Base-by-base conservation (phyloP, 495 filamentous ascomycete species). In the Penicillium waksmanii region DNA sequence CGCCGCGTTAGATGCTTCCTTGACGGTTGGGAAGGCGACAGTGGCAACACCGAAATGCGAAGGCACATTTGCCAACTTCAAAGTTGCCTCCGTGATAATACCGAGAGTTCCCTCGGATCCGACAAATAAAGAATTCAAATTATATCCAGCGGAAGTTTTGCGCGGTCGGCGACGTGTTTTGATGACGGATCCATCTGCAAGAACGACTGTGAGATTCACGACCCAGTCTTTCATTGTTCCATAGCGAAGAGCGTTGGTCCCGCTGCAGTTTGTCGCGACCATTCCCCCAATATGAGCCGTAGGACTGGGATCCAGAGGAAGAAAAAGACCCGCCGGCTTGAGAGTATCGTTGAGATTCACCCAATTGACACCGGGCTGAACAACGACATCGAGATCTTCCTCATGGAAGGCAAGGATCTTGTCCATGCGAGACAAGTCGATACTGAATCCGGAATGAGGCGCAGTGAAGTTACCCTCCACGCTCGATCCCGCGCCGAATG, bases 171-270 rank as follows among this genome's bases (percentile, higher is more conserved):
- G 70, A 25, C 77, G 68, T 5, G 94, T 97, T 75, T 96, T 96
- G 71, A 98, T 92, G 34, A 97, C 77, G 6, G 88, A 91, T 43
- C 95, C 94, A 71, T 98, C 93, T 4, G 94, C 93, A 42, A 97
- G 79, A 0, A 98, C 95, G 11, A 96, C 91, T 0, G 94, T 98
- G 23, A 98, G 77, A 48, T 85, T 88, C 25, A 97, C 77, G 0
- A 97, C 94, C 92, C 93, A 97, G 66, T 98, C 94, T 61, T 91
- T 87, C 94, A 97, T 98, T 0, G 94, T 96, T 1, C 94, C 94
- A 69, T 97, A 98, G 23, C 91, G 82, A 66, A 96, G 93, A 15
- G 94, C 89, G 72, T 98, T 97, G 33, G 94, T 98, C 35, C 94
- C 94, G 59, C 85, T 89, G 80, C 94, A 97, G 33, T 93, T 93